phyloP scores from a whole-genome alignment of 169 alveolate genomes.

The Sarcocystis neurona region DNA sequence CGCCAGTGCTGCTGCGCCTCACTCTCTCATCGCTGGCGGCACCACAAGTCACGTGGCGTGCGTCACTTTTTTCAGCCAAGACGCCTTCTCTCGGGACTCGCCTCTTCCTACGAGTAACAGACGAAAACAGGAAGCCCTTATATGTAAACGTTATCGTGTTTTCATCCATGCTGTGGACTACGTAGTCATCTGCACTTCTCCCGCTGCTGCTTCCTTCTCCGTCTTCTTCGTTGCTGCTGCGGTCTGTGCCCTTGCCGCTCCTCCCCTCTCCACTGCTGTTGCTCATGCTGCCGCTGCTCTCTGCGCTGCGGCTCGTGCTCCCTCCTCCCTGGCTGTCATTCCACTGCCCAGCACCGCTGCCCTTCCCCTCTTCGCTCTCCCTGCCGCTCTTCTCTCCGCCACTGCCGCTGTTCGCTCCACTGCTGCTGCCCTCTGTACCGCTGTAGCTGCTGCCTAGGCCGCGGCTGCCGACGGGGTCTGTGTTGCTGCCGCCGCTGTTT shows the following conservation, averaged over 20 bases:
- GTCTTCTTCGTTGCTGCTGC: slow-evolving; percentile 25
- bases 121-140: not conserved
- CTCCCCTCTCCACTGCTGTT: slow-evolving; percentile 7
- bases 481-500: too few relatives aligned
- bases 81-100: not conserved
- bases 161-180: too few relatives aligned
- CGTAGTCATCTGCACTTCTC: too few relatives aligned
- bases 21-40: not conserved
- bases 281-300: not conserved
- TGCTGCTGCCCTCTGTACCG: too few relatives aligned
- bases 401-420: too few relatives aligned
- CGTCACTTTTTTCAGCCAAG: not conserved
- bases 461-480: too few relatives aligned
- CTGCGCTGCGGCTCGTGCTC: slow-evolving; percentile 26
- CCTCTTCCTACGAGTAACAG: not conserved
- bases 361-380: not conserved
- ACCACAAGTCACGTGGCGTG: not conserved
- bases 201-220: not conserved
- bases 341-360: not conserved
- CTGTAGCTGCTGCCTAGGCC: too few relatives aligned
- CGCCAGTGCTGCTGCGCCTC: not conserved
- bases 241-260: not conserved
- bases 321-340: not conserved
- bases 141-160: not conserved
- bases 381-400: not conserved